Base-by-base conservation (phyloP, 2,329 filamentous ascomycete genomes). In the Aspergillus piperis region DNA sequence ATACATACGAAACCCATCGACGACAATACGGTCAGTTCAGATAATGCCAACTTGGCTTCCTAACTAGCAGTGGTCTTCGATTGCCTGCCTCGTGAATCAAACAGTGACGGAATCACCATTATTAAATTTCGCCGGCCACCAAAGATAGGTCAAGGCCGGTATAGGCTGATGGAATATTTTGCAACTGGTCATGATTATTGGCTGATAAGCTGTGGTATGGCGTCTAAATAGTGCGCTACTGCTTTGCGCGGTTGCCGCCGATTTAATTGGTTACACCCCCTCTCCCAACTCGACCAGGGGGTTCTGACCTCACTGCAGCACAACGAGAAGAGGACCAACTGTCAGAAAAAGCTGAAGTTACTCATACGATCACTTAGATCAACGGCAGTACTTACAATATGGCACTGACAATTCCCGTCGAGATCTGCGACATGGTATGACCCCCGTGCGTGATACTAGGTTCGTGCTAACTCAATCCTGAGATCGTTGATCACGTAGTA, bases 341-440 rank as follows among this genome's bases (percentile, higher is more conserved):
- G 7, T 8, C 44, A 27, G 1, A 10, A 21, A 25, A 48, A 11
- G 4, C 7, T 5, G 5, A 6, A n/a, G 13, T 48, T 21, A 19
- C 17, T 19, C 17, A 19, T 19, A 19, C 17, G 17, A 19, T 19
- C 17, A 19, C 17, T 19, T 19, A 19, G 17, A 19, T 19, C 17
- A 19, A 27, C 44, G 8, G 44, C 0, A 19, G 21, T 48, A 48
- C 21, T 1, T 15, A 27, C 2, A 48, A 48, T 0, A 48, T 48
- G 44, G 44, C 44, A 48, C 44, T 48, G 6, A 19, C 21, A 8
- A 48, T 48, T 27, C 44, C 44, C 44, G 8, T 48, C 19, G 44
- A 48, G 19, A 48, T 48, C 44, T 48, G 44, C 44, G 44, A 48
- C 19, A 48, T 48, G 44, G 44, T 48, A 48, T 48, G 44, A 48